Percentiles rank a stretch among this genome's conserved stretches.
Evolutionary conservation across 441 rosid species (phyloP).

Genomic region (Melastoma candidum): DNA sequence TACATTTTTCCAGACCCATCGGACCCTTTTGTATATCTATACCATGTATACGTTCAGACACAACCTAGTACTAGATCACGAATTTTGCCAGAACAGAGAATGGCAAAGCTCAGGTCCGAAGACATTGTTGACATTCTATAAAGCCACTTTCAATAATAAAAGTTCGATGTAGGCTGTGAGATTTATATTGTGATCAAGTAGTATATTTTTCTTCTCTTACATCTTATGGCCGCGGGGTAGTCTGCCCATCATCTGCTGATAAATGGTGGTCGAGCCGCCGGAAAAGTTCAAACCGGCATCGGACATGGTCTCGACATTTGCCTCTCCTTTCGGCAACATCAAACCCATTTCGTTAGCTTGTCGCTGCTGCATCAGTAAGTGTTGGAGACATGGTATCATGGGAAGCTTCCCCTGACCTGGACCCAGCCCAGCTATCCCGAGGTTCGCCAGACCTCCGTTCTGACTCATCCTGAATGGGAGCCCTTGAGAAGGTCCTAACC

Average conservation of each 20-base stretch:
- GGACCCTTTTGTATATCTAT: no score
- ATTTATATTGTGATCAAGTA: no score
- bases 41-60: no score
- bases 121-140: no score
- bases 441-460: constrained; percentile 38
- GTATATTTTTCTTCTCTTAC: constrained; percentile 20
- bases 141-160: no score
- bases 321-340: constrained; percentile 61
- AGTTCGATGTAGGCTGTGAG: no score
- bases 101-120: no score
- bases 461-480: constrained; percentile 55
- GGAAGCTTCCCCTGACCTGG: constrained; percentile 56
- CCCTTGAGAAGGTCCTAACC: constrained; percentile 32
- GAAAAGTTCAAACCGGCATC: no score
- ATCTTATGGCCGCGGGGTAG: constrained; percentile 70
- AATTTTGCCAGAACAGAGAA: no score
- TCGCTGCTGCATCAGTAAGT: constrained; percentile 50
- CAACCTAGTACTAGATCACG: no score
- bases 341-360: constrained; percentile 35
- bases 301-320: constrained; percentile 63
- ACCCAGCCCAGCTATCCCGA: constrained; percentile 15
- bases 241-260: constrained; percentile 76
- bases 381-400: constrained; percentile 34
- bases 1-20: no score
- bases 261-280: constrained; percentile 24